Evolutionary conservation across 1,284 basidiomycete genomes (phyloP).

Genomic region (Xerocomus nothofagi): DNA sequence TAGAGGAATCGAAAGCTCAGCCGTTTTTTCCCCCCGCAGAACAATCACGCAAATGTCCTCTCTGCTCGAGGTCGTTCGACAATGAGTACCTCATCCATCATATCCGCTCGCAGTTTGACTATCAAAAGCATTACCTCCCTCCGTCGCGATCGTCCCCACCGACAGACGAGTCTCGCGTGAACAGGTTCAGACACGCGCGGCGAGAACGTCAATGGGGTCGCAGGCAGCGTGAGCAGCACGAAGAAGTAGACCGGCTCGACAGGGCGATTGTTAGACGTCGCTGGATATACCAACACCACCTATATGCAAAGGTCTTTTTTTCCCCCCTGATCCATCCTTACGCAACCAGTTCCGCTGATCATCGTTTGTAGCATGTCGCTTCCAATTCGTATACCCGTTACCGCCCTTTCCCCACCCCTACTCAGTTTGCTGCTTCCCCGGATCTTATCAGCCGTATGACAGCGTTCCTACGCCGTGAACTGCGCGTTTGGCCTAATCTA

Average conservation of each 20-base stretch:
- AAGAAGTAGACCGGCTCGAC: conserved; percentile 64
- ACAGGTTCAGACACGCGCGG: conserved; percentile 34
- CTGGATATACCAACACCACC: conserved; percentile 69
- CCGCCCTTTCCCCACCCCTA: conserved; percentile 76
- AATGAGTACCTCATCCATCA: conserved; percentile 75
- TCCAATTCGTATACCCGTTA: conserved; percentile 82
- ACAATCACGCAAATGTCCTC: conserved; percentile 76
- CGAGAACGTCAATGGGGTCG: conserved; percentile 59
- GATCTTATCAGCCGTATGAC: conserved; percentile 75
- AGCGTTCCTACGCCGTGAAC: conserved; percentile 78
- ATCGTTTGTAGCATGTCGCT: conserved; percentile 68
- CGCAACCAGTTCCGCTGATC: not conserved
- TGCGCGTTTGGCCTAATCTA: conserved; percentile 78
- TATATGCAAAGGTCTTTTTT: conserved; percentile 73
- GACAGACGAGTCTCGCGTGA: conserved; percentile 31
- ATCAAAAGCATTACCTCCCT: conserved; percentile 75
- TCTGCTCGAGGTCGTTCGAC: conserved; percentile 76
- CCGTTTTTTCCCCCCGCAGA: conserved; percentile 41
- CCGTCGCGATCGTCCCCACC: conserved; percentile 59
- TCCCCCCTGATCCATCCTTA: not conserved
- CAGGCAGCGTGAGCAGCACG: conserved; percentile 49
- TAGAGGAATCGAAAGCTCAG: not conserved
- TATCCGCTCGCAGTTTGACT: conserved; percentile 74
- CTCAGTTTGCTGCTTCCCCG: conserved; percentile 72
- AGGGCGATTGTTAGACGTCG: conserved; percentile 56